phyloP scores from a whole-genome alignment of 2,329 filamentous ascomycete species.

The Monosporascus sp. region DNA sequence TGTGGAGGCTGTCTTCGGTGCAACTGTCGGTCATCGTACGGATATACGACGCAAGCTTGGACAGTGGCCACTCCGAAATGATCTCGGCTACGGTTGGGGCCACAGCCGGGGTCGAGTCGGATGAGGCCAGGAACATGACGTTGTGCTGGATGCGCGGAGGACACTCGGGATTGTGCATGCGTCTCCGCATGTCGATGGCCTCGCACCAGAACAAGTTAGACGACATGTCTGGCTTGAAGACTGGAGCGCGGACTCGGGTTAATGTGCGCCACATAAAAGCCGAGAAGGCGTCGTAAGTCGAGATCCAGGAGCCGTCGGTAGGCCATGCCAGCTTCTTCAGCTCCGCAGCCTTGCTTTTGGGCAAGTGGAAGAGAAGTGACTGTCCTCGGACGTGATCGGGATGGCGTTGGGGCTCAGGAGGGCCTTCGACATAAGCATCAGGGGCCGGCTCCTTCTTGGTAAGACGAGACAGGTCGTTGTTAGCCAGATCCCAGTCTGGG shows the following conservation, averaged over 20 bases:
- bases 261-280: slow-evolving; percentile 37
- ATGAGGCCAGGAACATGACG: slow-evolving; percentile 6
- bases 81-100: slow-evolving; percentile 28
- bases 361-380: slow-evolving; percentile 33
- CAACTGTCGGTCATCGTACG: slow-evolving; percentile 31
- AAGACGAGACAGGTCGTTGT: slow-evolving; percentile 29
- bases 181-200: slow-evolving; percentile 33
- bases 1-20: slow-evolving; percentile 26
- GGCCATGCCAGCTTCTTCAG: slow-evolving; percentile 33
- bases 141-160: slow-evolving; percentile 29
- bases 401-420: slow-evolving; percentile 19
- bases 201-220: slow-evolving; percentile 29
- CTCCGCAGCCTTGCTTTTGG: slow-evolving; percentile 9
- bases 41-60: slow-evolving; percentile 30
- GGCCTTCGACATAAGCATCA: slow-evolving; percentile 23
- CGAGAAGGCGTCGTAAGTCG: slow-evolving; percentile 39
- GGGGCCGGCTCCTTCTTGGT: slow-evolving; percentile 20
- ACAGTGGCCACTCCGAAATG: slow-evolving; percentile 30
- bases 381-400: slow-evolving; percentile 14
- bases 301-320: slow-evolving; percentile 32
- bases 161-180: slow-evolving; percentile 28
- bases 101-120: slow-evolving; percentile 17
- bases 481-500: slow-evolving; percentile 29
- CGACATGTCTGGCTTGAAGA: slow-evolving; percentile 27
- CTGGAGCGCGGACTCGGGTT: slow-evolving; percentile 26